Evolutionary conservation across 148 eudicot genomes (phyloP), one percentile per base, ranked within the genome.

Genomic region (Camellia granthamiana): DNA sequence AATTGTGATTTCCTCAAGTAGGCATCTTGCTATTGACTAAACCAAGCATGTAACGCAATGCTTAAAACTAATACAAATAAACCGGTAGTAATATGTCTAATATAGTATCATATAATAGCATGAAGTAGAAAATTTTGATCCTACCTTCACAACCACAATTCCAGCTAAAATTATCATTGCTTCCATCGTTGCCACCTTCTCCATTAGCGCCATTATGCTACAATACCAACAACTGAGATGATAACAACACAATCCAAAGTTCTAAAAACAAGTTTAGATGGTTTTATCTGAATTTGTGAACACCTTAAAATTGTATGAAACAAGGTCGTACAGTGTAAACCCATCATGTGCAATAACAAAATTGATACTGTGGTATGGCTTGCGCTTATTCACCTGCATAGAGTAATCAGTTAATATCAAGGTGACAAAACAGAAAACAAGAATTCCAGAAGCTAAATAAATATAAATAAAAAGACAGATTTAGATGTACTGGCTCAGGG

Each of bases 261-360:
- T 9, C 23, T 18, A 38, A 30, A 64, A 72, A 44, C 58, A 21
- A 67, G 56, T 43, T 52, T 5, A 21, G 5, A 23, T 18, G 55
- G 46, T 65, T 43, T 44, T 52, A 23, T 64, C 72, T 52, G 49
- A 51, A 21, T 75, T 56, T 52, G 73, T 16, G n/a, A 63, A 73
- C 85, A 96, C 99, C 97, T 96, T 96, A 56, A 52, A 74, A 86
- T 96, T 96, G 88, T 94, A 96, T 9, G 99, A 91, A 47, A 96
- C 99, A 77, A 96, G 99, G 85, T 96, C 99, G 83, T 89, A 91
- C 83, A 96, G 85, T 44, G 99, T 92, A 88, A 96, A 96, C 66
- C 99, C 99, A 86, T 96, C 99, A 77, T 96, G 99, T 43, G 99
- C 99, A 78, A 96, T 91, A 74, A 94, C 80, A 81, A 96, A 96